These are phyloP conservation scores for Penstemon newberryi DNA, from an alignment of 257 asterid genomes.

Conservation along the genomic window DNA sequence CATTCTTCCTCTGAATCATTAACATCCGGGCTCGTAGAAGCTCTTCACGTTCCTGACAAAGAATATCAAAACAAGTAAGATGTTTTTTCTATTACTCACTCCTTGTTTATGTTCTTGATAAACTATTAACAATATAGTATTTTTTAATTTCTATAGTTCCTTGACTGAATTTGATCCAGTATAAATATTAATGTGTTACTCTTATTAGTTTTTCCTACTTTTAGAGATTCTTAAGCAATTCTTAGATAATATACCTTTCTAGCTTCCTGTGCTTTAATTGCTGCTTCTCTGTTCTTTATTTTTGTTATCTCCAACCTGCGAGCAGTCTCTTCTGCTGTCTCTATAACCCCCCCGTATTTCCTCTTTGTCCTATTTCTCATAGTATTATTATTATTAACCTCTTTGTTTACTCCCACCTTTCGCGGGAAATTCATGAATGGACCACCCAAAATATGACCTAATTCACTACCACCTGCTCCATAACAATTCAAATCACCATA, in stretches of 20 bases:
- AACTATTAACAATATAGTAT: background rate
- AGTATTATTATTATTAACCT: background rate
- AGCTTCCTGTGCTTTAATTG: conserved; percentile 29
- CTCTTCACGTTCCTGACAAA: conserved; percentile 31
- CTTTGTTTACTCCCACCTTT: background rate
- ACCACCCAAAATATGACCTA: conserved; percentile 28
- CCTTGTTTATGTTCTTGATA: conserved; percentile 14
- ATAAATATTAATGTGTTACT: conserved; percentile 5
- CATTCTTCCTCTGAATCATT: conserved; percentile 29
- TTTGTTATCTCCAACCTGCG: conserved; percentile 23
- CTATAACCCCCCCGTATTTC: conserved; percentile 37
- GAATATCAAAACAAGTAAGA: conserved; percentile 9
- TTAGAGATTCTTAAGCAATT: background rate
- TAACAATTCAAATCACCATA: conserved; percentile 37
- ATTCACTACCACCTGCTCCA: conserved; percentile 27
- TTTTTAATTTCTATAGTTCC: background rate
- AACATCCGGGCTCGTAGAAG: conserved; percentile 20
- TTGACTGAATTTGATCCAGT: background rate
- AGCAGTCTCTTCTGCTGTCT: conserved; percentile 40
- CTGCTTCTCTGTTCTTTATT: conserved; percentile 37
- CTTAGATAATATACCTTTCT: conserved; percentile 29
- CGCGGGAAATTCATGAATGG: conserved; percentile 16
- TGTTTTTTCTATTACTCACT: conserved; percentile 13
- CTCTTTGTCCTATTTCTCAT: conserved; percentile 34
- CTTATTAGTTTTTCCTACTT: background rate